Conservation (phyloP, 2,329 filamentous ascomycete species). For the Xylariaceae sp. region DNA sequence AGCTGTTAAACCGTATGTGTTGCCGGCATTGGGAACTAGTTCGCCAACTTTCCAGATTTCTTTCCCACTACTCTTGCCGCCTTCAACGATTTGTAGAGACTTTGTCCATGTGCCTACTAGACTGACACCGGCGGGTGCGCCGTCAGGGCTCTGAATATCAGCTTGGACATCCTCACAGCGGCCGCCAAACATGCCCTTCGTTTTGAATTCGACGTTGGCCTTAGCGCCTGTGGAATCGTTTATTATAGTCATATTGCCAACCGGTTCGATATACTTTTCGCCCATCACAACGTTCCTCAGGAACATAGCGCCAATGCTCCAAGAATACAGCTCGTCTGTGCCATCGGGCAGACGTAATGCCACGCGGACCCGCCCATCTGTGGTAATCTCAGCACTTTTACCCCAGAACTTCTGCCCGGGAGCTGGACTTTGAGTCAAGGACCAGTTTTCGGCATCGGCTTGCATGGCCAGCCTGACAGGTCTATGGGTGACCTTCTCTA, state of each 20-base stretch:
- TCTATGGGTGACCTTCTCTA: slow-evolving; percentile 91
- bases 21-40: slow-evolving; percentile 73
- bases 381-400: slow-evolving; percentile 91
- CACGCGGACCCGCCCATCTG: slow-evolving; percentile 79
- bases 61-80: slow-evolving; percentile 53
- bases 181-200: slow-evolving; percentile 95
- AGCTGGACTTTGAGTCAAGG: slow-evolving; percentile 78
- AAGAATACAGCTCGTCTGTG: slow-evolving; percentile 79
- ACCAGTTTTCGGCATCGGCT: slow-evolving; percentile 82
- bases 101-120: slow-evolving; percentile 83
- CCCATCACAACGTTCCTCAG: slow-evolving; percentile 94
- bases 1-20: slow-evolving; percentile 81
- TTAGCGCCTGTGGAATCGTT: slow-evolving; percentile 83
- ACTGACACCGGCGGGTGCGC: slow-evolving; percentile 61
- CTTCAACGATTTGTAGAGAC: slow-evolving; percentile 62
- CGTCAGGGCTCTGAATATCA: slow-evolving; percentile 65
- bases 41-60: slow-evolving; percentile 76
- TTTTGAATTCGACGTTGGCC: slow-evolving; percentile 84
- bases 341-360: slow-evolving; percentile 63
- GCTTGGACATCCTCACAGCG: slow-evolving; percentile 85
- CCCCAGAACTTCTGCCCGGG: slow-evolving; percentile 98
- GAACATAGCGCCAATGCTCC: slow-evolving; percentile 84
- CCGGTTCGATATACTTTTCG: slow-evolving; percentile 96
- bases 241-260: slow-evolving; percentile 79
- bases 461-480: slow-evolving; percentile 92